A percentile compares a stretch with the other conserved stretches of the same genome.
Conservation (phyloP, 345 rosid genomes). For the Melastoma malabathricum region DNA sequence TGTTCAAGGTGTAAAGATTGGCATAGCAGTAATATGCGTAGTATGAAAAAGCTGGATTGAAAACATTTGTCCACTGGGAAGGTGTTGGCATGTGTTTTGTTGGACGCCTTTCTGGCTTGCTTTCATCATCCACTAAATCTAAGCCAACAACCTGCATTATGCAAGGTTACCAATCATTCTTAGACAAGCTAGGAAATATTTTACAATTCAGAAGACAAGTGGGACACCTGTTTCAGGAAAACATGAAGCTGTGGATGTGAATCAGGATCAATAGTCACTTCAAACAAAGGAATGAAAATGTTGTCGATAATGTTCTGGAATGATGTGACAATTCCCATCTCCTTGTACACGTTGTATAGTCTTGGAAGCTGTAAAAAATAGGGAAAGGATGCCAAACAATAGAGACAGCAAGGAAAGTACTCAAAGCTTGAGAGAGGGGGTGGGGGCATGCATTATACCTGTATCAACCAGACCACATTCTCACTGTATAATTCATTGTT, state of each 20-base stretch:
- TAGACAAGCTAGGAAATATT: too few species aligned
- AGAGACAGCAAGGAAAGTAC: too few species aligned
- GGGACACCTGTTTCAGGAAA: conserved; percentile 75
- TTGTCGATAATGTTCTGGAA: conserved; percentile 98
- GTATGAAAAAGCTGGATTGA: conserved; percentile 94
- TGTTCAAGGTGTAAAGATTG: conserved; percentile 82
- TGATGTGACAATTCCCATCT: conserved; percentile 98
- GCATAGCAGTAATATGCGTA: conserved; percentile 93
- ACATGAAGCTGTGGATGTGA: conserved; percentile 99
- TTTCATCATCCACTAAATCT: conserved; percentile 98
- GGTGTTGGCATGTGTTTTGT: conserved; percentile 99
- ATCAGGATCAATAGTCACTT: conserved; percentile 96
- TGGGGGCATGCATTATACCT: conserved; percentile 31
- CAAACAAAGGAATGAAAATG: conserved; percentile 91
- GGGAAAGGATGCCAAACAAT: too few species aligned
- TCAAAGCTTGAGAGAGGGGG: conserved; percentile 1
- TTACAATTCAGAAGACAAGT: neutral
- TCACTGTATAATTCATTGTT: conserved; percentile 93
- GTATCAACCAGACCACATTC: conserved; percentile 98
- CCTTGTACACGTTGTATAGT: conserved; percentile 90
- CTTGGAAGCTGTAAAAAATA: conserved; percentile 64
- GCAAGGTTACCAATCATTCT: too few species aligned
- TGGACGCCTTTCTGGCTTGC: conserved; percentile 99
- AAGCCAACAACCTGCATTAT: conserved; percentile 79
- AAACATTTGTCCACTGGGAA: conserved; percentile 91